Conservation (phyloP, 768 basidiomycete genomes). For the Hygrophoropsis aurantiaca region DNA sequence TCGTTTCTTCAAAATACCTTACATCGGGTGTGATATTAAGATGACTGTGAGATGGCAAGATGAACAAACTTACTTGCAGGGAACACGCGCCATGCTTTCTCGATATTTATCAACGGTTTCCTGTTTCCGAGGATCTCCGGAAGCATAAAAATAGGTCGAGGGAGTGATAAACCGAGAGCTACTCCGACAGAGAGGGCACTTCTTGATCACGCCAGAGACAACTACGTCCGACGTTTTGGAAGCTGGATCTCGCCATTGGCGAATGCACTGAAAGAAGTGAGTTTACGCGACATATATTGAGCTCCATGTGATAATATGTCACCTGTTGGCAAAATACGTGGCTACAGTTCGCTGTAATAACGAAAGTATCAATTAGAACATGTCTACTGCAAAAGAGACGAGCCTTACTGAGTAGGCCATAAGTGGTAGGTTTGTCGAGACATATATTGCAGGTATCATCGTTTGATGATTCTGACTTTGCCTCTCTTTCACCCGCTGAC, state of each 20-base stretch:
- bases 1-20: conserved; percentile 67
- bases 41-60: too few relatives aligned
- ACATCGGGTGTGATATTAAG: not conserved
- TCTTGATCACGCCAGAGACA: conserved; percentile 63
- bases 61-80: conserved; percentile 54
- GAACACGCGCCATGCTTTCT: conserved; percentile 67
- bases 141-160: conserved; percentile 64
- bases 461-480: conserved; percentile 28
- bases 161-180: conserved; percentile 70
- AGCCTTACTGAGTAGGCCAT: conserved; percentile 62
- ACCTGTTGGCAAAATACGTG: conserved; percentile 79
- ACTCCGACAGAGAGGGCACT: conserved; percentile 76
- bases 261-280: conserved; percentile 86
- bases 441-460: conserved; percentile 70
- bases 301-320: conserved; percentile 24
- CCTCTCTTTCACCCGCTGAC: conserved; percentile 16
- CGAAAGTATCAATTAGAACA: conserved; percentile 10
- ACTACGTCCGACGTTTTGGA: conserved; percentile 52
- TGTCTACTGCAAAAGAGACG: not conserved
- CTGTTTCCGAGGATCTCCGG: conserved; percentile 52
- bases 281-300: too few relatives aligned
- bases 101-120: conserved; percentile 58
- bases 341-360: conserved; percentile 58
- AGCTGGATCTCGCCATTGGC: conserved; percentile 69
- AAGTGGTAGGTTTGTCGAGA: conserved; percentile 67